A percentile compares a stretch with the other conserved stretches of the same genome.
These are phyloP conservation scores for Phytophthora fragariaefolia DNA, from an alignment of 352 stramenopile genomes.

Conservation along the genomic window DNA sequence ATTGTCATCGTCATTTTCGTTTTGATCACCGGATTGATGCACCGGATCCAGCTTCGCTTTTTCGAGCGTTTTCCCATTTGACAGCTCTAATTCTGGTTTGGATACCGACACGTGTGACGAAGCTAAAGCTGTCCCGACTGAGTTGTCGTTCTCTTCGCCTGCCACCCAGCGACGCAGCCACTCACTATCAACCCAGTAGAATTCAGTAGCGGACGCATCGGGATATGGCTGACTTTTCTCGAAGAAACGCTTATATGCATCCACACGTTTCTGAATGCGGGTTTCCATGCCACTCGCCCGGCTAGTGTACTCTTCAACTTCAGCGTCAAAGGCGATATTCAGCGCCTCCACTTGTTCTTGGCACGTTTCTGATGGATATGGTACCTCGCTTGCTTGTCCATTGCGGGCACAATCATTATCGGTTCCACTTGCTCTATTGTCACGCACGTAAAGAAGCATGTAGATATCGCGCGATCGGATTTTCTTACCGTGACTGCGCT, in stretches of 20 bases:
- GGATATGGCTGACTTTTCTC: conserved; percentile 58
- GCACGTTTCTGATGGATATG: conserved; percentile 42
- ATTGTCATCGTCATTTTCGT: conserved; percentile 25
- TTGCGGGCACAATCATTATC: not conserved
- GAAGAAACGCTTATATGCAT: conserved; percentile 72
- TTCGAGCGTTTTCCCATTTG: conserved; percentile 9
- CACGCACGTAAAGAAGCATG: conserved; percentile 85
- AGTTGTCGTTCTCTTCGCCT: conserved; percentile 51
- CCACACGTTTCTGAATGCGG: conserved; percentile 55
- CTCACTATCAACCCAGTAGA: conserved; percentile 76
- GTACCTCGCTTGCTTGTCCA: not conserved
- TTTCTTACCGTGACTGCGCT: conserved; percentile 52
- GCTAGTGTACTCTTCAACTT: conserved; percentile 54
- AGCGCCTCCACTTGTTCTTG: conserved; percentile 55
- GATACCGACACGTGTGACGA: conserved; percentile 15
- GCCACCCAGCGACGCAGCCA: conserved; percentile 73
- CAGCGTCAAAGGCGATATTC: conserved; percentile 59
- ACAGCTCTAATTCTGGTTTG: conserved; percentile 4
- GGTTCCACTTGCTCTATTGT: conserved; percentile 26
- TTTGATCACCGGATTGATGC: conserved; percentile 15
- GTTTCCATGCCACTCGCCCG: conserved; percentile 54
- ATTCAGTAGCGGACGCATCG: conserved; percentile 37
- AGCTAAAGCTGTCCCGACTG: conserved; percentile 7
- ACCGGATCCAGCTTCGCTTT: conserved; percentile 4
- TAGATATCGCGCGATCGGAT: conserved; percentile 84